Base-by-base conservation (phyloP, 345 rosid genomes). In the Salix exigua region DNA sequence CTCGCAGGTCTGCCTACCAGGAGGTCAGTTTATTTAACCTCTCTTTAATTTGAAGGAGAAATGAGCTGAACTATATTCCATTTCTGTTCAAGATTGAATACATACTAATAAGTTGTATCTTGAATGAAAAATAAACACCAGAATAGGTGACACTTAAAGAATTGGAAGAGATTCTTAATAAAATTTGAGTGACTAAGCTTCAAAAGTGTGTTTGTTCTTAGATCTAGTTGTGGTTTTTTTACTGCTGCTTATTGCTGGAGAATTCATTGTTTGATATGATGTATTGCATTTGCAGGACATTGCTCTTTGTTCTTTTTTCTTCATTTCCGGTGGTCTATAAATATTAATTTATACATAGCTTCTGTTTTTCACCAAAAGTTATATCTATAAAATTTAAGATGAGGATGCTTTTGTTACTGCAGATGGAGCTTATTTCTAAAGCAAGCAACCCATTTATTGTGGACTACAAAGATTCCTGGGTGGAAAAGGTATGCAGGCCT, bases 341-440 rank as follows among this genome's bases (percentile, higher is more conserved):
- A 16, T 35, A 58, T 70, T 66, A 26, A 19, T 61, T 37, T 37
- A 21, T 18, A 38, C 60, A 60, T 26, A 6, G 4, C 50, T 53
- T 61, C n/a, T n/a, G 10, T 40, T 65, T 44, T 44, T n/a, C 26
- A 7, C 38, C 68, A 26, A 30, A 64, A 28, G 11, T 46, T 13
- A 6, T 42, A 21, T 17, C 19, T 48, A 66, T 9, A 23, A 4
- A 73, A 40, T 66, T 35, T 72, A 42, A 75, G 72, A 75, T 76
- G 6, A 63, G 73, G n/a, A 37, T 55, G 38, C 65, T 81, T 74
- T 60, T 72, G 68, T 8, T 40, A 40, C 68, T 86, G 88, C 84
- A 96, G 99, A 96, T 93, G 99, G 99, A 96, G 82, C 96, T 96
- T 70, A 92, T 92, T 82, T 89, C 97, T 18, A 91, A 84, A 83